These are phyloP conservation scores for Saccharomycopsis phalli DNA, from an alignment of 1,139 yeast species.

Conservation along the genomic window DNA sequence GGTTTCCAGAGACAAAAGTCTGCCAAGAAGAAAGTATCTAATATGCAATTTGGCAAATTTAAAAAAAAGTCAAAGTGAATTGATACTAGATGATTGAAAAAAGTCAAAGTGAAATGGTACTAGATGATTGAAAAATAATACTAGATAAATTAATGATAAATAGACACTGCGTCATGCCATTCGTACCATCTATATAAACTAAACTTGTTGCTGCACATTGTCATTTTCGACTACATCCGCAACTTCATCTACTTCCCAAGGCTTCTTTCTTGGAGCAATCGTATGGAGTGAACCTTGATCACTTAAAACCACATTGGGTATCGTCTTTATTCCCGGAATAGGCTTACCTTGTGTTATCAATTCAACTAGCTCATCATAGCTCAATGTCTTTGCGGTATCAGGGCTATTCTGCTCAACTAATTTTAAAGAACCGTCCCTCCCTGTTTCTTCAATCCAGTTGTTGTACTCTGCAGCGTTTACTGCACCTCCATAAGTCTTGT, in stretches of 20 bases:
- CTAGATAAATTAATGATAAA: too few relatives aligned
- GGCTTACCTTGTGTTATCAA: constrained; percentile 16
- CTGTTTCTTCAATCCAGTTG: constrained; percentile 7
- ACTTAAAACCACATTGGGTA: constrained; percentile 10
- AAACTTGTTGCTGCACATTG: not conserved
- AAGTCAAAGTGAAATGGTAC: too few relatives aligned
- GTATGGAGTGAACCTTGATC: constrained; percentile 6
- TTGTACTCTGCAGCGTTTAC: constrained; percentile 7
- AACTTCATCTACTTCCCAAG: constrained; percentile 12
- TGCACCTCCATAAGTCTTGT: constrained; percentile 1
- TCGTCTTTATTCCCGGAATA: constrained; percentile 18
- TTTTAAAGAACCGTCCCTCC: not conserved
- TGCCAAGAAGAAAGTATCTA: constrained; percentile 10
- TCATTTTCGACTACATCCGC: not conserved
- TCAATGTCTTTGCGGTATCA: too few relatives aligned
- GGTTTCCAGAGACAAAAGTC: constrained; percentile 10
- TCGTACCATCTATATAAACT: too few relatives aligned
- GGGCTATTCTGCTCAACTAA: not conserved
- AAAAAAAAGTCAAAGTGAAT: constrained; percentile 12
- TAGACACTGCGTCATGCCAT: too few relatives aligned
- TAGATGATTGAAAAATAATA: too few relatives aligned
- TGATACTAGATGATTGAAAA: too few relatives aligned
- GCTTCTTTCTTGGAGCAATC: constrained; percentile 12
- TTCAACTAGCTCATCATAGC: constrained; percentile 17
- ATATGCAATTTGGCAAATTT: constrained; percentile 6